Percentiles rank a stretch among this genome's conserved stretches.
These are phyloP conservation scores for Gloeophyllum trabeum DNA, from an alignment of 768 basidiomycete species.

Conservation along the genomic window DNA sequence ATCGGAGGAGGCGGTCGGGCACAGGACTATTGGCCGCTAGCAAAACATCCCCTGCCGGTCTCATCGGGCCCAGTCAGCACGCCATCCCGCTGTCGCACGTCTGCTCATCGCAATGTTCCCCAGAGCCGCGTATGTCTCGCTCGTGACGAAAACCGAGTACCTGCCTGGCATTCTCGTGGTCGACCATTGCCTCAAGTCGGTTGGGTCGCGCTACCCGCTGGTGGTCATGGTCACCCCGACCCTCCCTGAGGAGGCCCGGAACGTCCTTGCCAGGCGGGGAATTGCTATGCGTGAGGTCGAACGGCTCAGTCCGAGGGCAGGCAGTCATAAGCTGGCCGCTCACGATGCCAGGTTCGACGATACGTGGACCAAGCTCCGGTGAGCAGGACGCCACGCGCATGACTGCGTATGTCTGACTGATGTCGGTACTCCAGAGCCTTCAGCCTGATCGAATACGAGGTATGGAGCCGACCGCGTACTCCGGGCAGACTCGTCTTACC, in stretches of 20 bases:
- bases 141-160: conserved; percentile 60
- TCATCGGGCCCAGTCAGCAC: too few species aligned
- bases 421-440: conserved; percentile 41
- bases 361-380: conserved; percentile 57
- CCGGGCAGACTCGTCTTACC: conserved; percentile 6
- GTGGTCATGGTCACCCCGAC: conserved; percentile 37
- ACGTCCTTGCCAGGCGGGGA: conserved; percentile 36
- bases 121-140: conserved; percentile 59
- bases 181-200: conserved; percentile 31
- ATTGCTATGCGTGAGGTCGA: conserved; percentile 53
- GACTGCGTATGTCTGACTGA: too few species aligned
- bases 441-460: conserved; percentile 58
- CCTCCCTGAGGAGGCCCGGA: conserved; percentile 24
- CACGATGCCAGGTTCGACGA: conserved; percentile 43
- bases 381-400: background rate
- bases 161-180: conserved; percentile 47
- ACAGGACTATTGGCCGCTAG: too few species aligned
- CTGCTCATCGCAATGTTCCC: conserved; percentile 20
- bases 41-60: too few species aligned
- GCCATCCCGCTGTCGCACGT: too few species aligned
- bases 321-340: conserved; percentile 17
- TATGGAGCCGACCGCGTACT: conserved; percentile 15
- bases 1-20: too few species aligned
- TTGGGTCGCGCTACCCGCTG: conserved; percentile 35
- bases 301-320: conserved; percentile 39